Conservation (phyloP, 495 filamentous ascomycete genomes). For the Xylaria bambusicola region DNA sequence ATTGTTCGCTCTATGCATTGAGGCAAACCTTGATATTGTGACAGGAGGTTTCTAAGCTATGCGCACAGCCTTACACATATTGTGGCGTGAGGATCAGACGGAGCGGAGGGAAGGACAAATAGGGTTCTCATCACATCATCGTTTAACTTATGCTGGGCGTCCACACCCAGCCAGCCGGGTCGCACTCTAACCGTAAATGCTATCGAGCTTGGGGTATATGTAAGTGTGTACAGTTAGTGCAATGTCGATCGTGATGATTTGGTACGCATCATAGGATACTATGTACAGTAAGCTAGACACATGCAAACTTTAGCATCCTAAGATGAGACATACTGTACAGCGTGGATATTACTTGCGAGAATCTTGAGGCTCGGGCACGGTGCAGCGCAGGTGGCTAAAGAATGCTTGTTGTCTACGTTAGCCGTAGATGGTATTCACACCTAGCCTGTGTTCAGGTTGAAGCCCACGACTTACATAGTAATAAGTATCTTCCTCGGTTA, state of each 20-base stretch:
- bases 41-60: no score
- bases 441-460: no score
- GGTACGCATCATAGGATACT: not conserved
- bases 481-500: no score
- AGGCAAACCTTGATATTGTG: no score
- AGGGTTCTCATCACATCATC: not conserved
- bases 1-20: no score
- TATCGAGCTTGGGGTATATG: not conserved
- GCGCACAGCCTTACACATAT: not conserved
- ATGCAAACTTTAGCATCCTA: no score
- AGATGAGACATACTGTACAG: no score
- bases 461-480: no score
- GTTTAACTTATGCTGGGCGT: not conserved
- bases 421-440: not conserved
- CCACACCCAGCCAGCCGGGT: slow-evolving; percentile 8
- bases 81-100: not conserved
- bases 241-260: not conserved
- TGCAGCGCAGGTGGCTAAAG: not conserved
- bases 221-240: not conserved
- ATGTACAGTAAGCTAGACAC: slow-evolving; percentile 11
- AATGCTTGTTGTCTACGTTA: not conserved
- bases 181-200: not conserved
- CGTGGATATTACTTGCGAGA: not conserved
- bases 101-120: not conserved
- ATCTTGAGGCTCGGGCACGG: not conserved